phyloP scores from a whole-genome alignment of 176 grass and related monocot species.

The Alloteropsis semialata region DNA sequence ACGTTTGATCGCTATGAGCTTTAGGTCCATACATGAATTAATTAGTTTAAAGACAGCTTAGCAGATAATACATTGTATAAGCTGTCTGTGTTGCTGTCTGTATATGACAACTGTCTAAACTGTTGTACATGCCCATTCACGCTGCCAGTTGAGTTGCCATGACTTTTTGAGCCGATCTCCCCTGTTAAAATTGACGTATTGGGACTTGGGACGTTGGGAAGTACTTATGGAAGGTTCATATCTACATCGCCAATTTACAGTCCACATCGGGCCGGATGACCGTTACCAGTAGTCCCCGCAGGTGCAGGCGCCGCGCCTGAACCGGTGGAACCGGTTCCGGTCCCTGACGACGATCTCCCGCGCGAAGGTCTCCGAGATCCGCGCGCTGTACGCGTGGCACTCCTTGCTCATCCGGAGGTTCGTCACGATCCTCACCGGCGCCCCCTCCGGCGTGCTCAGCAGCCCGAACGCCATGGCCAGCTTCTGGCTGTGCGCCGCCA shows the following conservation, averaged over 20 bases:
- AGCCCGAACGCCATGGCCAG: constrained; percentile 83
- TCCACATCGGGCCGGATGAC: neutral
- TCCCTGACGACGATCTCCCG: constrained; percentile 64
- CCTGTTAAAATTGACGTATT: no score
- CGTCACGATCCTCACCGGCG: constrained; percentile 54
- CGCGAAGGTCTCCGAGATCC: constrained; percentile 58
- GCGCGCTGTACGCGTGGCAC: constrained; percentile 65
- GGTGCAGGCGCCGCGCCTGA: constrained; percentile 51
- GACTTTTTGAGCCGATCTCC: no score
- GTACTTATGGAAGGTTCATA: no score
- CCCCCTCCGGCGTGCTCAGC: constrained; percentile 42
- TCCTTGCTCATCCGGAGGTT: constrained; percentile 78
- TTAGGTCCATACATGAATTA: no score
- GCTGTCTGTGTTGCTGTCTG: no score
- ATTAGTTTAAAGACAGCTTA: no score
- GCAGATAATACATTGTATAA: no score
- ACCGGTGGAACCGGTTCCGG: constrained; percentile 69
- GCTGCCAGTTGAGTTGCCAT: no score
- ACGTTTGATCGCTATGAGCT: no score
- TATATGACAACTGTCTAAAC: no score
- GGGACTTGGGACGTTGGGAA: no score
- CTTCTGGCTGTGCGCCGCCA: constrained; percentile 68
- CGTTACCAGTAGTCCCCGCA: constrained; percentile 65
- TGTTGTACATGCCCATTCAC: no score
- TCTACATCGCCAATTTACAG: constrained; percentile 28